These are phyloP conservation scores for Candida patagonica DNA, from an alignment of 805 yeast genomes.

Conservation along the genomic window DNA sequence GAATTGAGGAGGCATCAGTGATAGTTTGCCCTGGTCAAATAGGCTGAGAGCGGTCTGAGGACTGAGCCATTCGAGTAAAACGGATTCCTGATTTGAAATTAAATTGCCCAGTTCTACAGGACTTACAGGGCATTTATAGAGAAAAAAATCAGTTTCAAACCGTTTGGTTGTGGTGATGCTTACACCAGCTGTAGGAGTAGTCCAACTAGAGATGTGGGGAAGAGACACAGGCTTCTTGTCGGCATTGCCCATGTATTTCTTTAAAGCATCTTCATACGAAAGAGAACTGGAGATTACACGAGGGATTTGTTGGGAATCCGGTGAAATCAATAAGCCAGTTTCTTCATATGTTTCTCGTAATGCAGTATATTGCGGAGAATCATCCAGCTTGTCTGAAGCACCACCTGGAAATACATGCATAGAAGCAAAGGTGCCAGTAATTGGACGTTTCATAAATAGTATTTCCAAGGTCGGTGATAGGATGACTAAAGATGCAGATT, in stretches of 20 bases:
- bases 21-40: constrained; percentile 16
- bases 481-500: constrained; percentile 20
- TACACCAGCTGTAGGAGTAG: constrained; percentile 19
- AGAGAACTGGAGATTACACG: constrained; percentile 1
- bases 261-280: constrained; percentile 5
- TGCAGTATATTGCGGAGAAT: constrained; percentile 21
- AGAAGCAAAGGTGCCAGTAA: constrained; percentile 22
- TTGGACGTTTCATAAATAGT: constrained; percentile 23
- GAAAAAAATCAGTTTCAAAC: constrained; percentile 24
- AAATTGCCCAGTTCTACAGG: constrained; percentile 8
- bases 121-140: constrained; percentile 12
- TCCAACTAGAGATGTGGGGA: constrained; percentile 21
- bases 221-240: constrained; percentile 6
- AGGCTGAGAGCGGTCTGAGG: constrained; percentile 18
- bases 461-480: constrained; percentile 16
- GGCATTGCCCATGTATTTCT: background rate
- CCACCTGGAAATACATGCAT: constrained; percentile 29
- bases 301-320: constrained; percentile 9
- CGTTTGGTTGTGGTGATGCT: constrained; percentile 14
- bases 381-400: constrained; percentile 21
- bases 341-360: constrained; percentile 27
- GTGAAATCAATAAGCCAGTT: constrained; percentile 23
- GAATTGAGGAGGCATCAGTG: constrained; percentile 27
- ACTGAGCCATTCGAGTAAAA: constrained; percentile 21
- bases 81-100: background rate